Evolutionary conservation across 768 basidiomycete genomes (phyloP).

Genomic region (Rhodosporidiobolus sp.): DNA sequence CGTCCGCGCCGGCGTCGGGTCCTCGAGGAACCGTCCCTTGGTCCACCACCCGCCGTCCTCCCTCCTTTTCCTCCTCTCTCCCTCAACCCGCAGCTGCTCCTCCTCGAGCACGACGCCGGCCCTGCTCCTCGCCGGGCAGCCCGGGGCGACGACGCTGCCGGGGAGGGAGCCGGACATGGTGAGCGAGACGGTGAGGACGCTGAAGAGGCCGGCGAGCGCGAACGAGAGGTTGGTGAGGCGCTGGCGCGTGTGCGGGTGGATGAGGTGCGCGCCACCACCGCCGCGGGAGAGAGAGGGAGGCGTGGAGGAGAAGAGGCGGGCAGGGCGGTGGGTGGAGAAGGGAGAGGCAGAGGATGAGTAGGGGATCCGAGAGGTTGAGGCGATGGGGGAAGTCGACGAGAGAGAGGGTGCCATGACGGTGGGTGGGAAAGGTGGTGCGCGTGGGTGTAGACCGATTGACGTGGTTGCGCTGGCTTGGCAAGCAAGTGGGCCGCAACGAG

Average conservation of each 20-base stretch:
- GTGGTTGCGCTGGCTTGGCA: too few relatives aligned
- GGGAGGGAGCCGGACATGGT: conserved; percentile 19
- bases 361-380: conserved; percentile 15
- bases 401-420: neutral
- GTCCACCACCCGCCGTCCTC: conserved; percentile 1
- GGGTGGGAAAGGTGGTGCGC: neutral
- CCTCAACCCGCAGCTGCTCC: neutral
- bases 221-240: conserved; percentile 29
- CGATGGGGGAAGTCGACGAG: neutral
- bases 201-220: conserved; percentile 19
- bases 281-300: neutral
- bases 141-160: neutral
- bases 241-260: conserved; percentile 23
- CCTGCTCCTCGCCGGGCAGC: conserved; percentile 12
- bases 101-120: conserved; percentile 6
- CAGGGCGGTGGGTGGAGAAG: neutral
- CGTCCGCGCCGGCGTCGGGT: neutral
- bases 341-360: neutral
- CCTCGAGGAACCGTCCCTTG: conserved; percentile 16
- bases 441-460: neutral
- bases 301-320: neutral
- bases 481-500: too few relatives aligned
- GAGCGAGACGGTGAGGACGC: conserved; percentile 26
- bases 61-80: neutral
- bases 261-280: conserved; percentile 5